phyloP scores from a whole-genome alignment of 78 protist species.

The Dictyostelium capitatum region DNA sequence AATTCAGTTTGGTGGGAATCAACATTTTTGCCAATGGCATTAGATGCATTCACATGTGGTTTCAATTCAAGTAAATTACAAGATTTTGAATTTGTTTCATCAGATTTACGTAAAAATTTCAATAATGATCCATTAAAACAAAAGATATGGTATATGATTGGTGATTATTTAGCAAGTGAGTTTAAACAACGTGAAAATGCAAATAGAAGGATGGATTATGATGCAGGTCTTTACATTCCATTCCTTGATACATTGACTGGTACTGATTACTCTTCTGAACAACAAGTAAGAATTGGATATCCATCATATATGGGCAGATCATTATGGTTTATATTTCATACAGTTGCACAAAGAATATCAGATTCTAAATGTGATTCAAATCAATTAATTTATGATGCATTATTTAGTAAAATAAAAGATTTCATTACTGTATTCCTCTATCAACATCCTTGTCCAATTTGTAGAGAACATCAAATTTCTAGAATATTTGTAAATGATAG shows the following conservation, averaged over 20 bases:
- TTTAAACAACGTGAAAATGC: slow-evolving; percentile 28
- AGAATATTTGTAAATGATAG: slow-evolving; percentile 1
- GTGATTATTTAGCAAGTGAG: not conserved
- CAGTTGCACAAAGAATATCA: slow-evolving; percentile 21
- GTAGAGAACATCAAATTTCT: slow-evolving; percentile 15
- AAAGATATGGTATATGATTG: slow-evolving; percentile 27
- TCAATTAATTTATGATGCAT: not conserved
- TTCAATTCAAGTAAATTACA: not conserved
- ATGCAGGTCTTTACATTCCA: slow-evolving; percentile 35
- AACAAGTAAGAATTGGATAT: slow-evolving; percentile 16
- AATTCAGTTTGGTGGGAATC: not conserved
- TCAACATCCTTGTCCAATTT: slow-evolving; percentile 48
- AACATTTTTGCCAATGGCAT: not conserved
- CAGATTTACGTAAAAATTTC: slow-evolving; percentile 3
- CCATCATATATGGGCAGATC: slow-evolving; percentile 29
- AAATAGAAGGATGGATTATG: slow-evolving; percentile 27
- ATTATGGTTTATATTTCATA: slow-evolving; percentile 37
- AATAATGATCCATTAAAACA: not conserved
- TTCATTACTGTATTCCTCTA: not conserved
- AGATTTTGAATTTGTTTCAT: slow-evolving; percentile 25
- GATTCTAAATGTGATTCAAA: not conserved
- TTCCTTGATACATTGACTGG: slow-evolving; percentile 34
- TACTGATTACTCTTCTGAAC: not conserved
- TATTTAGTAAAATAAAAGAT: not conserved
- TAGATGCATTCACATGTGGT: slow-evolving; percentile 29